These are phyloP conservation scores for Acanthamoeba healyi DNA, from an alignment of 208 protist species.

Conservation along the genomic window DNA sequence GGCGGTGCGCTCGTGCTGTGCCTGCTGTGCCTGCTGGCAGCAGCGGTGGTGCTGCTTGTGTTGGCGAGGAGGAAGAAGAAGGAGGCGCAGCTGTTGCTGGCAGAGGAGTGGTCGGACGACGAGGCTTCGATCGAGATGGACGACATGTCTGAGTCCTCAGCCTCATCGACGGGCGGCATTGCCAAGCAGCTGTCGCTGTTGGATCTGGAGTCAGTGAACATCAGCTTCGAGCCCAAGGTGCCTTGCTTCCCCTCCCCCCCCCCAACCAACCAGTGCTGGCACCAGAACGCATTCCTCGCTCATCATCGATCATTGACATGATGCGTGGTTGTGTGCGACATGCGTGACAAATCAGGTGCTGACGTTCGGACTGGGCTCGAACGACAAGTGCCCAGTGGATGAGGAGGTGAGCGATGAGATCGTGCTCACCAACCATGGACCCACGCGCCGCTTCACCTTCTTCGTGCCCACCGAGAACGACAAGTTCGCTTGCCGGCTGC, in stretches of 20 bases:
- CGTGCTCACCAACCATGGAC: conserved; percentile 61
- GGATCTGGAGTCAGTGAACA: conserved; percentile 47
- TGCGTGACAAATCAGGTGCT: background rate
- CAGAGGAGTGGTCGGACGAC: conserved; percentile 69
- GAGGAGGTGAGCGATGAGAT: conserved; percentile 70
- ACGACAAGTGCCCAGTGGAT: conserved; percentile 69
- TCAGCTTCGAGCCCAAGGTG: conserved; percentile 71
- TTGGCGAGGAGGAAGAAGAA: background rate
- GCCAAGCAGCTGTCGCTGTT: conserved; percentile 20
- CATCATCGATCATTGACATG: background rate
- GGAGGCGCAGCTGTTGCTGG: conserved; percentile 52
- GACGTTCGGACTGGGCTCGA: conserved; percentile 51
- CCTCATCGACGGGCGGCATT: background rate
- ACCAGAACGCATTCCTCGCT: background rate
- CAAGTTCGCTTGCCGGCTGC: conserved; percentile 56
- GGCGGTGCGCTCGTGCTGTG: background rate
- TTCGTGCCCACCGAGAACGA: conserved; percentile 72
- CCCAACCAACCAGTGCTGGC: too few relatives aligned
- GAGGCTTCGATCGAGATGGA: conserved; percentile 35
- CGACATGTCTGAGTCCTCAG: conserved; percentile 32
- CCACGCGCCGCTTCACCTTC: conserved; percentile 56
- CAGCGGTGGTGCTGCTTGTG: background rate
- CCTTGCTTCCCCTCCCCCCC: background rate
- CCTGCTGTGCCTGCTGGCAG: background rate
- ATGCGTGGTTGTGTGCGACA: too few relatives aligned